Evolutionary conservation across 2,329 filamentous ascomycete genomes (phyloP), one percentile per base, ranked within the genome.

Genomic region (Cadophora sp.): DNA sequence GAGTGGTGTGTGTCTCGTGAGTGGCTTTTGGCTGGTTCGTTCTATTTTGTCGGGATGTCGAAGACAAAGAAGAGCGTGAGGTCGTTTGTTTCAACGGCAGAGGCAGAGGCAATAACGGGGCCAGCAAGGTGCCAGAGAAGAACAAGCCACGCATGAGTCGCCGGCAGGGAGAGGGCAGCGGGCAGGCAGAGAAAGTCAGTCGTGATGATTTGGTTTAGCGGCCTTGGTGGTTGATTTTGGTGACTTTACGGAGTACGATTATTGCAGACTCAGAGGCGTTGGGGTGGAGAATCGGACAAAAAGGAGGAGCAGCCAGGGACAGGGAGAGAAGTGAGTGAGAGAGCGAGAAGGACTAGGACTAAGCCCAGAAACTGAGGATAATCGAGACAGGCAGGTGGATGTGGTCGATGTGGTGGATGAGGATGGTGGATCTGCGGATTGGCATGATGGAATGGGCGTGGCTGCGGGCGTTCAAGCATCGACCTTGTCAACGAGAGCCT

Each of bases 11-110:
- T 46, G 66, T 68, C 68, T 72, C 71, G 71, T 69, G 71, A 68
- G 69, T 71, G 71, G 69, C 71, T 71, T 72, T 68, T 50, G 40
- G 37, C 19, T 58, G 27, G 53, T 66, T 63, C 53, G 55, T 58
- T 58, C 55, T 37, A 24, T 58, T 58, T 37, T 37, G 16, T 37
- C 55, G 55, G 55, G 55, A 58, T 24, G 27, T 37, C 55, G 29
- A 58, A 11, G 31, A 58, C 55, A 37, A 58, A 58, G 55, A 58
- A 58, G 27, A 31, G 16, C n/a, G 55, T 14, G 55, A 58, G 55
- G 29, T 26, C 65, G 62, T 64, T 60, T 64, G 40, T 59, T 56
- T 62, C 46, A 60, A 68, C 53, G 65, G 64, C 55, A 65, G 56
- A 71, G 64, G 56, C 60, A 61, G 34, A 60, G 65, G 65, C 55